phyloP scores from a whole-genome alignment of 2,329 filamentous ascomycete genomes.

The Tolypocladium tropicale region DNA sequence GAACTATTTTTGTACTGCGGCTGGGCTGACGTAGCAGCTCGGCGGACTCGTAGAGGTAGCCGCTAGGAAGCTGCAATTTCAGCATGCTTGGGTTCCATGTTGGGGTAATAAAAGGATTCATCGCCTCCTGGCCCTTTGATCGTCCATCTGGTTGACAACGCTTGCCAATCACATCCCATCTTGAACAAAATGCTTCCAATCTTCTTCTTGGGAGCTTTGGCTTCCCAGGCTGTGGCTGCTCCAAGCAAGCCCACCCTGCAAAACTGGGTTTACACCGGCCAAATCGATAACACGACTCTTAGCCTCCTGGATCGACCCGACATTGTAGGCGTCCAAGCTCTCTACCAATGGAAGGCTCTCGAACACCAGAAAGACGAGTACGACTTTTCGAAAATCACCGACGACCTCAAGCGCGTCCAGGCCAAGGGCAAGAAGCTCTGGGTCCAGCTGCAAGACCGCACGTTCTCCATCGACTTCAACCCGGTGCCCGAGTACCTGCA shows the following conservation, averaged over 20 bases:
- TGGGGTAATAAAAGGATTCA: too few relatives aligned
- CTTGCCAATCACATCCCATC: too few relatives aligned
- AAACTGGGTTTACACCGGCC: background rate
- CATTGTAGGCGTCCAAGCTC: background rate
- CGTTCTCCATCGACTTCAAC: conserved; percentile 4
- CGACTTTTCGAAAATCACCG: background rate
- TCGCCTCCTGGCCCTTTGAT: too few relatives aligned
- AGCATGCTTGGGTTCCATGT: too few relatives aligned
- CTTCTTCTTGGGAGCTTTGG: background rate
- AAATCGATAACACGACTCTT: background rate
- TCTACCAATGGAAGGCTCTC: background rate
- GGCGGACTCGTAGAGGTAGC: too few relatives aligned
- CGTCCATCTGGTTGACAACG: too few relatives aligned
- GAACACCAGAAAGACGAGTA: background rate
- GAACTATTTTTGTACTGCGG: too few relatives aligned
- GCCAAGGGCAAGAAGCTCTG: conserved; percentile 11
- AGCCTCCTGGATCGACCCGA: background rate
- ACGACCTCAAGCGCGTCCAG: conserved; percentile 19
- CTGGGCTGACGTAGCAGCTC: too few relatives aligned
- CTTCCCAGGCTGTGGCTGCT: background rate
- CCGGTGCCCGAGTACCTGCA: conserved; percentile 9
- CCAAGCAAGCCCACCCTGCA: background rate
- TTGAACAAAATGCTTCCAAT: background rate
- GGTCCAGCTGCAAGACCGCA: conserved; percentile 11
- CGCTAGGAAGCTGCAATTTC: too few relatives aligned